Conservation (phyloP, 2,329 filamentous ascomycete genomes). For the Lachnellula suecica region DNA sequence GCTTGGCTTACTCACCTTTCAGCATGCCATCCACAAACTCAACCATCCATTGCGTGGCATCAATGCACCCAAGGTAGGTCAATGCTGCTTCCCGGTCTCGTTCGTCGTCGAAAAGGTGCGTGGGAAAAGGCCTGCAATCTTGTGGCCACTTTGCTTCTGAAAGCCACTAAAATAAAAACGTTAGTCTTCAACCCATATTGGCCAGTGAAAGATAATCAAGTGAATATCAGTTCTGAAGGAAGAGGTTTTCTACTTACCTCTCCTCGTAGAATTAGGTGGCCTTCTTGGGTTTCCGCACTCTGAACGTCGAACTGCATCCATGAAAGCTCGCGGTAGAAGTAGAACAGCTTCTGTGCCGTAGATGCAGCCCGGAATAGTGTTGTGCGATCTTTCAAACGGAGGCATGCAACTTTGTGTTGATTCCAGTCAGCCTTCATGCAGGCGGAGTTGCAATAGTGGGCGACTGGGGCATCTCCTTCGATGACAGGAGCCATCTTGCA, state of each 20-base stretch:
- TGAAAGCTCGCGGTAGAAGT: conserved; percentile 1
- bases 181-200: not conserved
- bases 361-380: not conserved
- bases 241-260: not conserved
- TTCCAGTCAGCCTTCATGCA: not conserved
- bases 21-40: conserved; percentile 1
- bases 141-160: not conserved
- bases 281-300: not conserved
- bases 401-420: not conserved
- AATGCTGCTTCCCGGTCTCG: conserved; percentile 1
- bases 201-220: not conserved
- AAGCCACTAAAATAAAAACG: not conserved
- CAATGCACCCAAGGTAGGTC: not conserved
- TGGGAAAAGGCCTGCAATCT: not conserved
- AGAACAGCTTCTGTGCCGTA: conserved; percentile 5
- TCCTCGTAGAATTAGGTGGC: not conserved
- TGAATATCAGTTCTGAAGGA: not conserved
- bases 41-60: not conserved
- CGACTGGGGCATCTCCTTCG: not conserved
- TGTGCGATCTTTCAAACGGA: not conserved
- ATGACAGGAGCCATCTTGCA: not conserved
- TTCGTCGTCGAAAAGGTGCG: not conserved
- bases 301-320: not conserved
- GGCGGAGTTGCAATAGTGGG: not conserved
- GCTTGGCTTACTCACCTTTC: not conserved